phyloP scores from a whole-genome alignment of 108 stramenopile species.

The Parietichytrium sp. region DNA sequence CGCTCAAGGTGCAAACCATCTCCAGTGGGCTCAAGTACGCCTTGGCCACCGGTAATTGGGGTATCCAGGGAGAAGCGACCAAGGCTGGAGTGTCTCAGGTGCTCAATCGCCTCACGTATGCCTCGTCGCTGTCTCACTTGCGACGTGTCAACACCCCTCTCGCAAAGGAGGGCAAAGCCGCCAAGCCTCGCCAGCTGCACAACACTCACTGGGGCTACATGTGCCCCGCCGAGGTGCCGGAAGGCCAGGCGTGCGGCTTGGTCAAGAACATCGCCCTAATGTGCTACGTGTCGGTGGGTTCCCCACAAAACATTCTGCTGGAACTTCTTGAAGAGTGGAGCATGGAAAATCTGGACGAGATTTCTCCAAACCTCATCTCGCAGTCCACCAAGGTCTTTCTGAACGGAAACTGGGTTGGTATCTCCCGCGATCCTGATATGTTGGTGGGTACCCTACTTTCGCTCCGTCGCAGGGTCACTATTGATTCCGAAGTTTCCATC shows the following conservation, averaged over 20 bases:
- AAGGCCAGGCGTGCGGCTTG: conserved; percentile 96
- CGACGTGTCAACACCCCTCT: conserved; percentile 93
- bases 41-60: conserved; percentile 97
- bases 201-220: conserved; percentile 99
- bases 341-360: conserved; percentile 80
- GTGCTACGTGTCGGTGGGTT: conserved; percentile 94
- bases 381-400: conserved; percentile 82
- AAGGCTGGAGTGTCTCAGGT: conserved; percentile 97
- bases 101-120: conserved; percentile 82
- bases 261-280: conserved; percentile 97
- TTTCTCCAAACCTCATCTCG: conserved; percentile 37
- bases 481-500: conserved; percentile 94
- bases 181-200: conserved; percentile 92
- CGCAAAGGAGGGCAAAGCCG: conserved; percentile 94
- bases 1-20: conserved; percentile 81
- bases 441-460: conserved; percentile 74
- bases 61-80: conserved; percentile 96
- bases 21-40: conserved; percentile 92
- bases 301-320: conserved; percentile 81
- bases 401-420: conserved; percentile 91
- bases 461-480: conserved; percentile 78
- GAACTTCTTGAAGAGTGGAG: conserved; percentile 88
- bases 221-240: conserved; percentile 96
- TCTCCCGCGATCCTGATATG: conserved; percentile 70
- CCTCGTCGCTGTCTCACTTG: conserved; percentile 95